A percentile compares a stretch with the other conserved stretches of the same genome.
Evolutionary conservation across 306 rosid species (phyloP).

Genomic region (Vicia sativa): DNA sequence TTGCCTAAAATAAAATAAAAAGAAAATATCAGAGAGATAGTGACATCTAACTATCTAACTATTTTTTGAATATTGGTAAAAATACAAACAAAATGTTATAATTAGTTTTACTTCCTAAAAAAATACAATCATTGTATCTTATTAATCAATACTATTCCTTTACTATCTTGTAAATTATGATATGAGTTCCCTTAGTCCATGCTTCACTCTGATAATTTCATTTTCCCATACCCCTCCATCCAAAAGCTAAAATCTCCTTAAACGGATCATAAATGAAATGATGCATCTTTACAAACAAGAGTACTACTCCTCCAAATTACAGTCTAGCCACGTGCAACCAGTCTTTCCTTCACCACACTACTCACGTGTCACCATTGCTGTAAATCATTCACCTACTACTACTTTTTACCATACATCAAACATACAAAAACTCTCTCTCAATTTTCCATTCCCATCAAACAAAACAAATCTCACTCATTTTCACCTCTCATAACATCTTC

Average conservation of each 20-base stretch:
- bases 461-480: conserved; percentile 7
- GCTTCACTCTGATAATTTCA: conserved; percentile 5
- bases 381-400: conserved; percentile 51
- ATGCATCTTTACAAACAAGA: conserved; percentile 4
- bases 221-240: background rate
- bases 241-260: background rate
- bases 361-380: conserved; percentile 45
- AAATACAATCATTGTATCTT: background rate
- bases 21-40: too few species aligned
- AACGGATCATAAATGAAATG: background rate
- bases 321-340: conserved; percentile 42
- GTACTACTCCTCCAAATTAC: background rate
- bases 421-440: background rate
- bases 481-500: conserved; percentile 1
- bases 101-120: too few species aligned
- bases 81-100: too few species aligned
- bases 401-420: conserved; percentile 14
- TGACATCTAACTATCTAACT: too few species aligned
- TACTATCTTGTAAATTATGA: background rate
- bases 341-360: conserved; percentile 28
- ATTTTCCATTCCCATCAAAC: background rate
- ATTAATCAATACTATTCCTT: background rate
- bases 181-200: background rate
- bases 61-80: too few species aligned
- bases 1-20: too few species aligned